Conservation (phyloP, 306 rosid species). For the Vigna mungo region DNA sequence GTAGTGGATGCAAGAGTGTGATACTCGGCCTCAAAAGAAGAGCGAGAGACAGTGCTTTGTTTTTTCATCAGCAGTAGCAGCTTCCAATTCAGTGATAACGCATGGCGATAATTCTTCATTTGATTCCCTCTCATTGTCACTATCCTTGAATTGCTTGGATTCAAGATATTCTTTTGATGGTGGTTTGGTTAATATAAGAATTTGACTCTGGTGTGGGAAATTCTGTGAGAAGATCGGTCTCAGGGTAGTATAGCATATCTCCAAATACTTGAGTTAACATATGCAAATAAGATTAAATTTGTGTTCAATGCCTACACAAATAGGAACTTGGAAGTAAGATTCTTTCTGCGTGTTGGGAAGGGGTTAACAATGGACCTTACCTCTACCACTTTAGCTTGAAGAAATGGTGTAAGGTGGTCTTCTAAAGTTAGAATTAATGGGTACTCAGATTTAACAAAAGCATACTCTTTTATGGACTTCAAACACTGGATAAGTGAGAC, state of each 20-base stretch:
- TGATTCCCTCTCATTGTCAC: constrained; percentile 56
- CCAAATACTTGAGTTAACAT: constrained; percentile 71
- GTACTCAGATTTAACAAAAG: constrained; percentile 79
- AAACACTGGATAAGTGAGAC: constrained; percentile 80
- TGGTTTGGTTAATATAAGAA: constrained; percentile 87
- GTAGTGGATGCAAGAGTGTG: no score
- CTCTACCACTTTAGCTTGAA: constrained; percentile 91
- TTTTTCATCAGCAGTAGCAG: constrained; percentile 37
- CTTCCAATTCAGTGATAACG: constrained; percentile 46
- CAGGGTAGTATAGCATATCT: constrained; percentile 74
- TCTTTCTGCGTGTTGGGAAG: neutral
- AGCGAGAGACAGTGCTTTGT: no score
- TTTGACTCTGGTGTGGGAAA: constrained; percentile 87
- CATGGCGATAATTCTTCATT: constrained; percentile 51
- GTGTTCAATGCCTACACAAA: constrained; percentile 21
- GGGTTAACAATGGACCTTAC: constrained; percentile 42
- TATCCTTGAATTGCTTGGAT: constrained; percentile 52
- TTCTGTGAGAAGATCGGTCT: constrained; percentile 58
- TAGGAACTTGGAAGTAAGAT: neutral
- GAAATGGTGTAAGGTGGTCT: constrained; percentile 82
- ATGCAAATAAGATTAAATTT: constrained; percentile 52
- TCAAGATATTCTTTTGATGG: constrained; percentile 67
- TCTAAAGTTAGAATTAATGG: constrained; percentile 89
- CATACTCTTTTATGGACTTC: constrained; percentile 83
- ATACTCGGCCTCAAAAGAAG: no score